A percentile compares a stretch with the other conserved stretches of the same genome.
These are phyloP conservation scores for Dactylonectria macrodidyma DNA, from an alignment of 2,329 filamentous ascomycete species.

Conservation along the genomic window DNA sequence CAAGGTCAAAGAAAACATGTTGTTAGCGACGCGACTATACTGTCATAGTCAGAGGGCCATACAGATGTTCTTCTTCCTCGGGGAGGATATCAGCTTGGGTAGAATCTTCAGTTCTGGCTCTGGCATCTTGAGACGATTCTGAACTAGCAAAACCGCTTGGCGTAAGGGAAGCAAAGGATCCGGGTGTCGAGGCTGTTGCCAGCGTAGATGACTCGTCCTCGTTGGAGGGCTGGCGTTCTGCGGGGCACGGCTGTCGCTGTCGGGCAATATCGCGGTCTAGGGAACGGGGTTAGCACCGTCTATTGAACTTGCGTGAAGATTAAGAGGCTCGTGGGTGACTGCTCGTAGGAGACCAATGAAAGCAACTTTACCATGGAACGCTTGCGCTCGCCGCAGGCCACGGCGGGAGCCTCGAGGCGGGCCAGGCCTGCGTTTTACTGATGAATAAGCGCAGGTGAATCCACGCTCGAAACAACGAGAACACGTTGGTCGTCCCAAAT, in stretches of 20 bases:
- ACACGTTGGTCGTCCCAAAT: background rate
- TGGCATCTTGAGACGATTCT: background rate
- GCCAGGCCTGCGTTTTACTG: background rate
- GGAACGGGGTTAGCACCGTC: no score
- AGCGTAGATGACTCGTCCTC: background rate
- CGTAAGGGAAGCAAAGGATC: background rate
- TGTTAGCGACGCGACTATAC: background rate
- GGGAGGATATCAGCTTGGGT: background rate
- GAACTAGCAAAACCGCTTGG: background rate
- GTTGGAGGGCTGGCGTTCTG: no score
- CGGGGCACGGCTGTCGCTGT: no score
- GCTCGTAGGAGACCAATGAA: background rate
- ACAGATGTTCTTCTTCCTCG: conserved; percentile 4
- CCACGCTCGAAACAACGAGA: conserved; percentile 1
- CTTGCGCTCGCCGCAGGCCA: background rate
- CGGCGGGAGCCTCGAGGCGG: background rate
- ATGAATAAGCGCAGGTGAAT: conserved; percentile 2
- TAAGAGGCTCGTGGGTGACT: no score
- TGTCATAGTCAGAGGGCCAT: background rate
- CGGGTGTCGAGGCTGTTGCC: background rate
- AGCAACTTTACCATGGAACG: background rate
- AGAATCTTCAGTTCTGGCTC: background rate
- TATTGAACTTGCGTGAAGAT: no score
- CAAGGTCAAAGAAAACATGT: background rate
- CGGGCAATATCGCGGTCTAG: no score